Conservation (phyloP, 139 green algal species). For the Coccomyxa sp. region DNA sequence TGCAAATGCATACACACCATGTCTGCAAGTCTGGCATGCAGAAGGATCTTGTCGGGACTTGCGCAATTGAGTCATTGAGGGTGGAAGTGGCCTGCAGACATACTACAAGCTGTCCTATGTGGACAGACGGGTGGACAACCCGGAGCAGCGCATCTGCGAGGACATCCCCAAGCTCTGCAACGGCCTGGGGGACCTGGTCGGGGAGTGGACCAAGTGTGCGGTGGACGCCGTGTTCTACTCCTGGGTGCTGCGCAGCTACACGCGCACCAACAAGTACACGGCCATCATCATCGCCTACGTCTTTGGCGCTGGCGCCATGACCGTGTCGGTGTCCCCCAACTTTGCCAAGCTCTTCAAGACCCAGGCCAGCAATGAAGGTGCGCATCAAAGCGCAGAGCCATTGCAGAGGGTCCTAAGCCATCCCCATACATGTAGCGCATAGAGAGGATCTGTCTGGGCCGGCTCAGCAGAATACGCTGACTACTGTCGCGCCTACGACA, state of each 20-base stretch:
- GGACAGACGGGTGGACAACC: slow-evolving; percentile 47
- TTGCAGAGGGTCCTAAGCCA: too few relatives aligned
- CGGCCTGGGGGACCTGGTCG: slow-evolving; percentile 40
- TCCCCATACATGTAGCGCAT: too few relatives aligned
- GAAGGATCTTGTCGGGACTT: too few relatives aligned
- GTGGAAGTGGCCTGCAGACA: slow-evolving; percentile 20
- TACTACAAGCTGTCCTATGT: slow-evolving; percentile 76
- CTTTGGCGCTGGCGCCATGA: slow-evolving; percentile 41
- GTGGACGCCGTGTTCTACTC: slow-evolving; percentile 64
- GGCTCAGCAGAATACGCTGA: too few relatives aligned
- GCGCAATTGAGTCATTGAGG: too few relatives aligned
- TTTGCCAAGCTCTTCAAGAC: slow-evolving; percentile 59
- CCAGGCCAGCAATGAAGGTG: slow-evolving; percentile 34
- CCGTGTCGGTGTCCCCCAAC: slow-evolving; percentile 42
- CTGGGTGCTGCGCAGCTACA: slow-evolving; percentile 51
- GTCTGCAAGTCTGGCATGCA: too few relatives aligned
- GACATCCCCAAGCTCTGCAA: slow-evolving; percentile 59
- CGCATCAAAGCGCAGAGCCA: background rate
- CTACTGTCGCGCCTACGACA: too few relatives aligned
- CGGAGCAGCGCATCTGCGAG: slow-evolving; percentile 69
- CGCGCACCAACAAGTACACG: slow-evolving; percentile 60
- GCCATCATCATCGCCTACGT: slow-evolving; percentile 60
- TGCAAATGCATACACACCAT: too few relatives aligned
- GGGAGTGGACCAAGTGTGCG: slow-evolving; percentile 38
- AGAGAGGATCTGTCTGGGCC: too few relatives aligned